Evolutionary conservation across 2,329 filamentous ascomycete species (phyloP).

Genomic region (Fusarium irregulare): DNA sequence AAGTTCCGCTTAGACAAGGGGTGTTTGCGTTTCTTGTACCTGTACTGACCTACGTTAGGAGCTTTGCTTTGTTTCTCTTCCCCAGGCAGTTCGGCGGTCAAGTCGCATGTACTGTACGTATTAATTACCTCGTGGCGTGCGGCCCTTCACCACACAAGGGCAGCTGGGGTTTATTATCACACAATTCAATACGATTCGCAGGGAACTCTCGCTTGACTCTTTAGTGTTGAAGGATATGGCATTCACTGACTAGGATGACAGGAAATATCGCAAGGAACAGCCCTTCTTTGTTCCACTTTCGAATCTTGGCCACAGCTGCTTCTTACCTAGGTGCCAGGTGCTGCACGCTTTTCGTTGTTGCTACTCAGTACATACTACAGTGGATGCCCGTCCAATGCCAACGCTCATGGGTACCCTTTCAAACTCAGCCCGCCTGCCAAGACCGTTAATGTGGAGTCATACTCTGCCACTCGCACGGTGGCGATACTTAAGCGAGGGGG

Average conservation of each 20-base stretch:
- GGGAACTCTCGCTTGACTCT: background rate
- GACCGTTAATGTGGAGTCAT: constrained; percentile 41
- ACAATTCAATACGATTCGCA: background rate
- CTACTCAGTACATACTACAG: background rate
- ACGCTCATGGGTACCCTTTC: constrained; percentile 11
- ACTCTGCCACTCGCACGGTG: constrained; percentile 35
- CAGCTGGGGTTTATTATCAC: background rate
- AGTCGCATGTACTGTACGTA: constrained; percentile 8
- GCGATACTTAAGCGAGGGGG: constrained; percentile 31
- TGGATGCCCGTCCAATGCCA: constrained; percentile 28
- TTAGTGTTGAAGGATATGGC: background rate
- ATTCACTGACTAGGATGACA: background rate
- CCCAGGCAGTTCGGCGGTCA: constrained; percentile 9
- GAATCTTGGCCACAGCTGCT: constrained; percentile 12
- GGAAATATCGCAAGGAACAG: constrained; percentile 13
- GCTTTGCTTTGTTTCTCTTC: constrained; percentile 4
- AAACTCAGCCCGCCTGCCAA: constrained; percentile 21
- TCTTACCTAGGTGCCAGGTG: background rate
- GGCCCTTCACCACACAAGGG: constrained; percentile 6
- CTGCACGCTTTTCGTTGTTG: constrained; percentile 2
- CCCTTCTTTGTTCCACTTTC: constrained; percentile 13
- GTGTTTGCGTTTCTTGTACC: background rate
- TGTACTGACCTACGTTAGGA: constrained; percentile 7
- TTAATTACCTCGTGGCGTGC: constrained; percentile 11
- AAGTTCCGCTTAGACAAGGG: constrained; percentile 1